phyloP scores from a whole-genome alignment of 2,329 filamentous ascomycete species.

The Alternaria hordeiaustralica region DNA sequence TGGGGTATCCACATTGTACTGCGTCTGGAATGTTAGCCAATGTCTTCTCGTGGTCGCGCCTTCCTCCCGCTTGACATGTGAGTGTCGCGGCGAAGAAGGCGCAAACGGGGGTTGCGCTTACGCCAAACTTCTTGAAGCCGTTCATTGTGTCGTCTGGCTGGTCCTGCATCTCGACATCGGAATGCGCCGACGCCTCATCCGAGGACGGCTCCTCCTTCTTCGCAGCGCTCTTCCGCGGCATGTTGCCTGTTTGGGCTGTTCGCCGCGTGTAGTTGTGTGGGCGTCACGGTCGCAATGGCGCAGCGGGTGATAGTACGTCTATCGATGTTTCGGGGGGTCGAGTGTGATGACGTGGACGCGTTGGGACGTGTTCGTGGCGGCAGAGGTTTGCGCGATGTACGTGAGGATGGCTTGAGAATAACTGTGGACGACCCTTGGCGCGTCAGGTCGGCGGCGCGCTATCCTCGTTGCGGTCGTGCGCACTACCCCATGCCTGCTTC shows the following conservation, averaged over 20 bases:
- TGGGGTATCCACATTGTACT: slow-evolving; percentile 65
- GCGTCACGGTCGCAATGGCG: neutral
- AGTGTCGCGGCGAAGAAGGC: slow-evolving; percentile 4
- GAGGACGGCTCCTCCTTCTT: slow-evolving; percentile 46
- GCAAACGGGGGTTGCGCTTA: slow-evolving; percentile 26
- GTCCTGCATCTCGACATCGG: slow-evolving; percentile 50
- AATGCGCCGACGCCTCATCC: slow-evolving; percentile 46
- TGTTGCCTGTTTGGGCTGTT: slow-evolving; percentile 46
- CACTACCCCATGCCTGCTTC: slow-evolving; percentile 3
- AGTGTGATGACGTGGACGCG: slow-evolving; percentile 5
- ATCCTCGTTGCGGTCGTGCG: neutral
- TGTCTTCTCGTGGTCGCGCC: slow-evolving; percentile 10
- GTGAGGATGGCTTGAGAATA: slow-evolving; percentile 10
- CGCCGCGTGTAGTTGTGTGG: slow-evolving; percentile 29
- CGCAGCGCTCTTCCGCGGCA: slow-evolving; percentile 48
- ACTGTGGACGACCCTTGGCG: slow-evolving; percentile 12
- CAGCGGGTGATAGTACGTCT: neutral
- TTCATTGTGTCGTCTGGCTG: slow-evolving; percentile 38
- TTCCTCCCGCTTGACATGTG: neutral
- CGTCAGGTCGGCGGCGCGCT: slow-evolving; percentile 8
- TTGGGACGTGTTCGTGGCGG: neutral
- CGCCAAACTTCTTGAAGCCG: slow-evolving; percentile 45
- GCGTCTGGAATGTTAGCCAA: slow-evolving; percentile 32
- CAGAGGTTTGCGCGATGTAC: slow-evolving; percentile 3
- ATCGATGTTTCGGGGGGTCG: neutral